A percentile compares a stretch with the other conserved stretches of the same genome.
Evolutionary conservation across 106 monocot species (phyloP).

Genomic region (Vanilla planifolia): DNA sequence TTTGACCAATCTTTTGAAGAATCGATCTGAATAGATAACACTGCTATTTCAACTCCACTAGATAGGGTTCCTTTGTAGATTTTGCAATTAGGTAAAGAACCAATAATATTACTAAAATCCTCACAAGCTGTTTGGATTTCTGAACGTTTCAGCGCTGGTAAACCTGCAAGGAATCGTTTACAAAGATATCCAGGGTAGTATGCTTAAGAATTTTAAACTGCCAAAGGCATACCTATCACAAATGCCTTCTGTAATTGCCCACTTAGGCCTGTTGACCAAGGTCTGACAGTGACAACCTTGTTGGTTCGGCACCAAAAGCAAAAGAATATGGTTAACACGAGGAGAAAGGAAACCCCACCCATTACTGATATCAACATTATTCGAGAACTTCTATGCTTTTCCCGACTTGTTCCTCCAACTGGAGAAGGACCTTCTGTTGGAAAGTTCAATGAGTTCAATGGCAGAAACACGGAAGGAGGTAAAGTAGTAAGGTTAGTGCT

Average conservation of each 20-base stretch:
- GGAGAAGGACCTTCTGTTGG: neutral
- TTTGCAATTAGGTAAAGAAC: conserved; percentile 20
- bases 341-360: conserved; percentile 15
- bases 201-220: too few relatives aligned
- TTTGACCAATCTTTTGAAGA: conserved; percentile 37
- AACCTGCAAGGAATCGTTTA: conserved; percentile 20
- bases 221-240: conserved; percentile 26
- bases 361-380: conserved; percentile 9
- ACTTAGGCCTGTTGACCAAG: conserved; percentile 51
- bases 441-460: neutral
- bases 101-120: conserved; percentile 46
- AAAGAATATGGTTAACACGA: conserved; percentile 10
- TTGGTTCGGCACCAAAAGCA: conserved; percentile 25
- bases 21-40: conserved; percentile 21
- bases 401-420: neutral
- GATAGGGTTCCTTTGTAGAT: conserved; percentile 58
- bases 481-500: conserved; percentile 2
- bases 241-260: conserved; percentile 52
- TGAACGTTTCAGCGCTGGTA: conserved; percentile 28
- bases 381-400: conserved; percentile 1
- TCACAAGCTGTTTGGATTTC: conserved; percentile 51
- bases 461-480: neutral
- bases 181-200: neutral
- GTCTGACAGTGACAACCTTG: conserved; percentile 34
- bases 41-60: conserved; percentile 55